Evolutionary conservation across 2,329 filamentous ascomycete genomes (phyloP).

Genomic region (Ascocoryne sarcoides): DNA sequence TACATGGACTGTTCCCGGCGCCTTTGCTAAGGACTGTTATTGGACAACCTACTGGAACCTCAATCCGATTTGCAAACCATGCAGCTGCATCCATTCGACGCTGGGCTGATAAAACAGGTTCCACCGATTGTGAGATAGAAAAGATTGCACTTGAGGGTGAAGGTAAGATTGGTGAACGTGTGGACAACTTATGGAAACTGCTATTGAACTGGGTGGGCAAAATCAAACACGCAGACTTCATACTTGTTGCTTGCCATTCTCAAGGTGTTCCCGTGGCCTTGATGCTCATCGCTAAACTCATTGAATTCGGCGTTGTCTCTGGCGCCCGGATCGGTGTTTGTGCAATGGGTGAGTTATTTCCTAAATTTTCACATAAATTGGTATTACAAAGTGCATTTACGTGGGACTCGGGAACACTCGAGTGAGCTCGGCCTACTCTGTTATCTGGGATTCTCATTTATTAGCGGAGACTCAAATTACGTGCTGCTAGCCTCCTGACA

Average conservation of each 20-base stretch:
- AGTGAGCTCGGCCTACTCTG: too few relatives aligned
- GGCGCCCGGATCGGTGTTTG: constrained; percentile 76
- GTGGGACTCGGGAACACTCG: too few relatives aligned
- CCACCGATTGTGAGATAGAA: constrained; percentile 71
- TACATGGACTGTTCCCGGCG: constrained; percentile 90
- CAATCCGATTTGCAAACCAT: constrained; percentile 83
- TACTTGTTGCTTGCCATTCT: constrained; percentile 87
- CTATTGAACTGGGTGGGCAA: constrained; percentile 92
- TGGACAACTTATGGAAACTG: constrained; percentile 89
- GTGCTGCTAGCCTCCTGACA: too few relatives aligned
- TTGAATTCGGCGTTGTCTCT: constrained; percentile 78
- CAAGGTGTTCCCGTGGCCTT: constrained; percentile 91
- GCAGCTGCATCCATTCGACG: constrained; percentile 74
- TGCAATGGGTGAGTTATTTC: constrained; percentile 47
- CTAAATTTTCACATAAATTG: too few relatives aligned
- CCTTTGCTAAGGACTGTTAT: constrained; percentile 81
- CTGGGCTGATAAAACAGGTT: constrained; percentile 70
- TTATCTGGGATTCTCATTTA: too few relatives aligned
- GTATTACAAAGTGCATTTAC: too few relatives aligned
- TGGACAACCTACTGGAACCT: constrained; percentile 91
- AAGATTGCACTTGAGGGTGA: constrained; percentile 94
- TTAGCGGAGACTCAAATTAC: too few relatives aligned
- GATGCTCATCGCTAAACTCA: constrained; percentile 87
- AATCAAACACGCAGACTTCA: constrained; percentile 77
- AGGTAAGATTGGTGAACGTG: constrained; percentile 80